Evolutionary conservation across 805 yeast genomes (phyloP).

Genomic region (Ogataea thermomethanolica): DNA sequence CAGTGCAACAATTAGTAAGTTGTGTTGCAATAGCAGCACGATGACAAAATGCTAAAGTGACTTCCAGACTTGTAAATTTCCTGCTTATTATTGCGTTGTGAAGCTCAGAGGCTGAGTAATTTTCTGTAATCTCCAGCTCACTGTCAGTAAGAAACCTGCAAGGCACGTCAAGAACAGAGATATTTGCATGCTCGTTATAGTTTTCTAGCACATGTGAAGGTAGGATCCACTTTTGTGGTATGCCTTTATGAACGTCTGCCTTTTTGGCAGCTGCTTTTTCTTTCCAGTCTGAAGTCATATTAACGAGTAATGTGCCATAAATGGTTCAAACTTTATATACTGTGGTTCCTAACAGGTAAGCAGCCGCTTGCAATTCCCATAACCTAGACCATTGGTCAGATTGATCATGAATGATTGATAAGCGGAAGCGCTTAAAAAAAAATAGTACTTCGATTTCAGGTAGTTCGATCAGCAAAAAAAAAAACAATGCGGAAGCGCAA

Average conservation of each 20-base stretch:
- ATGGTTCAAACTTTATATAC: too few species aligned
- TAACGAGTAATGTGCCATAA: not conserved
- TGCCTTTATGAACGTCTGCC: not conserved
- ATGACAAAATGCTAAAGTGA: constrained; percentile 25
- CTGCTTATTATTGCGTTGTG: constrained; percentile 9
- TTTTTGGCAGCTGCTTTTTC: not conserved
- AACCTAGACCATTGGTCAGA: too few species aligned
- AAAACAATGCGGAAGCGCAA: too few species aligned
- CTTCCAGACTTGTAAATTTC: constrained; percentile 13
- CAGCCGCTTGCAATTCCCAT: too few species aligned
- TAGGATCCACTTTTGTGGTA: not conserved
- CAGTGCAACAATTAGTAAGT: constrained; percentile 23
- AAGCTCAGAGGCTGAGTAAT: constrained; percentile 6
- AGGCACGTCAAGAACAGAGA: not conserved
- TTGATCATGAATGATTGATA: too few species aligned
- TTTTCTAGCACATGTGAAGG: too few species aligned
- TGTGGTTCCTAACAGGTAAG: too few species aligned
- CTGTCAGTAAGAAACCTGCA: constrained; percentile 4
- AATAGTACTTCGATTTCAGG: too few species aligned
- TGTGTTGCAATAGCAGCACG: constrained; percentile 28
- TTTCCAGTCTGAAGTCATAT: not conserved
- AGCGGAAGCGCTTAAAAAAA: too few species aligned
- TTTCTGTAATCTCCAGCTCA: constrained; percentile 16
- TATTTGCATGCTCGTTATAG: not conserved
- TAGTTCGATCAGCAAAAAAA: too few species aligned